Conservation (phyloP, 2,329 filamentous ascomycete genomes). For the Penicillium sp. region DNA sequence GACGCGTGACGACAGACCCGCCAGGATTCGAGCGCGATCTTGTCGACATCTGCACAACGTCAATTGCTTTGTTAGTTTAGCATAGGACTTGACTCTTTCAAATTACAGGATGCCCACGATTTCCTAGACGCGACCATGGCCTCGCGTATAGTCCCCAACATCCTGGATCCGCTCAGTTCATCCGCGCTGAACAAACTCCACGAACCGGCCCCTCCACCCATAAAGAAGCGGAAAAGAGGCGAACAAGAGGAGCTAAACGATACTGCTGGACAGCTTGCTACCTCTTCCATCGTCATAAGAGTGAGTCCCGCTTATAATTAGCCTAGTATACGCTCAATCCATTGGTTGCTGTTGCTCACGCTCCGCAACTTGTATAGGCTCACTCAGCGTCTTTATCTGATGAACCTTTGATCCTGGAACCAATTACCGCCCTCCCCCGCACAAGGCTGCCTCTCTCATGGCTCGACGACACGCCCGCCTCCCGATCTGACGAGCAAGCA, state of each 20-base stretch:
- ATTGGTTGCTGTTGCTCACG: background rate
- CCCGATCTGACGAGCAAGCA: slow-evolving; percentile 26
- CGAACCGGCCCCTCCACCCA: slow-evolving; percentile 20
- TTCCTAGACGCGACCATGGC: slow-evolving; percentile 34
- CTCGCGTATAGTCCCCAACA: slow-evolving; percentile 28
- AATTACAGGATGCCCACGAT: slow-evolving; percentile 20
- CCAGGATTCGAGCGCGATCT: slow-evolving; percentile 14
- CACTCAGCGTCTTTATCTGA: slow-evolving; percentile 35
- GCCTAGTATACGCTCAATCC: background rate
- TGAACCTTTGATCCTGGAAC: slow-evolving; percentile 33
- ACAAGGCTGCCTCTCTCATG: slow-evolving; percentile 38
- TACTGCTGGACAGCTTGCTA: slow-evolving; percentile 16
- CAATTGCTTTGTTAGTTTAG: slow-evolving; percentile 4
- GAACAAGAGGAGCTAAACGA: slow-evolving; percentile 12
- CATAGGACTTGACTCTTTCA: slow-evolving; percentile 4
- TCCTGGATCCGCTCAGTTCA: slow-evolving; percentile 34
- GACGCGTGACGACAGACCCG: slow-evolving; percentile 28
- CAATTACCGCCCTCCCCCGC: slow-evolving; percentile 36
- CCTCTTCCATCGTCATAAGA: slow-evolving; percentile 31
- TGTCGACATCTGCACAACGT: slow-evolving; percentile 3
- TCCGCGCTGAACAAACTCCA: slow-evolving; percentile 31
- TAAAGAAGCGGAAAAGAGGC: slow-evolving; percentile 35
- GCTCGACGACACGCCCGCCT: slow-evolving; percentile 35
- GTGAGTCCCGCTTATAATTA: slow-evolving; percentile 20
- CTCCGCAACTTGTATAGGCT: slow-evolving; percentile 25